Conservation (phyloP, 768 basidiomycete species). For the Mycena vulgaris region DNA sequence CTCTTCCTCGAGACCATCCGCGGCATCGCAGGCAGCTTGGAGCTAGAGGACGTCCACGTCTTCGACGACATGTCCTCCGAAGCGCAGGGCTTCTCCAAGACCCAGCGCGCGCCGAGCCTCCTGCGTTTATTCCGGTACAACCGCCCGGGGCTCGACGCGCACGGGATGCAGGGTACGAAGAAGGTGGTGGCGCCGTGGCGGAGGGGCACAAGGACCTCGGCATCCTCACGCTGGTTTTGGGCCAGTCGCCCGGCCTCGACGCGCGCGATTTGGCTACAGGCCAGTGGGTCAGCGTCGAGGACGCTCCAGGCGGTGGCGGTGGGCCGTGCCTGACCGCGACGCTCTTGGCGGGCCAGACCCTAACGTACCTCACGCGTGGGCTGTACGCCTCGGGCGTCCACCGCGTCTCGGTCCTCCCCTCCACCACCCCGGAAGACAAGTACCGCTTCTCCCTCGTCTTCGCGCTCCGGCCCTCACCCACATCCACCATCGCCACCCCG, state of each 20-base stretch:
- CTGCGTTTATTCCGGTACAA: constrained; percentile 35
- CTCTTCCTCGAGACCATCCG: constrained; percentile 25
- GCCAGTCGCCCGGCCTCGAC: constrained; percentile 34
- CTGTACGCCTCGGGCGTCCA: constrained; percentile 32
- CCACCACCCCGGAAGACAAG: background rate
- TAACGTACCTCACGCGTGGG: constrained; percentile 35
- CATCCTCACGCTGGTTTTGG: constrained; percentile 35
- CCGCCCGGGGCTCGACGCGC: background rate
- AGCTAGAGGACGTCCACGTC: constrained; percentile 2
- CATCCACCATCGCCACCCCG: constrained; percentile 20
- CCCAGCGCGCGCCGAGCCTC: constrained; percentile 26
- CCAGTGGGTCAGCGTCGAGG: constrained; percentile 37
- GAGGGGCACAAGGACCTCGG: constrained; percentile 39
- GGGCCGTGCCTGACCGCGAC: constrained; percentile 31
- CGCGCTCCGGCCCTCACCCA: constrained; percentile 32
- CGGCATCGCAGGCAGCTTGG: constrained; percentile 34
- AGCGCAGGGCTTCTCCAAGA: constrained; percentile 5
- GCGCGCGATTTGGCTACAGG: constrained; percentile 24
- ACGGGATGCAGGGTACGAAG: background rate
- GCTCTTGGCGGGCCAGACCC: constrained; percentile 33
- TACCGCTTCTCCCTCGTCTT: constrained; percentile 37
- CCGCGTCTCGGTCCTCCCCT: constrained; percentile 36
- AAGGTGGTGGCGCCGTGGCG: constrained; percentile 35
- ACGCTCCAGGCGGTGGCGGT: background rate
- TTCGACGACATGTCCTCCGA: constrained; percentile 32